Evolutionary conservation across 78 protist genomes (phyloP).

Genomic region (Dictyostelium capitatum): DNA sequence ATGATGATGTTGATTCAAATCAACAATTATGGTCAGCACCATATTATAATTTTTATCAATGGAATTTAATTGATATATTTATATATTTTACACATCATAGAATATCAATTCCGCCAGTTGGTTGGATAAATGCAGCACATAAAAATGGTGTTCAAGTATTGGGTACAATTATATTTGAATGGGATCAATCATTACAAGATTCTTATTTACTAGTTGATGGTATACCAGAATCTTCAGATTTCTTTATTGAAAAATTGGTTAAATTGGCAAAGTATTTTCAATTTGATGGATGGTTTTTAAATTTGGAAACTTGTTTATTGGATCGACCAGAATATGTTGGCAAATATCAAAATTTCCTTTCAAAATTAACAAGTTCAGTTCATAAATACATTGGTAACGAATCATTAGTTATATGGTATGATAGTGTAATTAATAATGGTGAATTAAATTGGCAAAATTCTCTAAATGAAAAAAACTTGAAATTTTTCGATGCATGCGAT

Average conservation of each 20-base stretch:
- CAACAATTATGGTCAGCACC: neutral
- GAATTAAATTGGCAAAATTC: conserved; percentile 89
- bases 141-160: conserved; percentile 73
- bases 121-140: conserved; percentile 87
- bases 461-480: conserved; percentile 77
- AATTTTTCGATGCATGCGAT: conserved; percentile 82
- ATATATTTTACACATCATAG: conserved; percentile 92
- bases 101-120: conserved; percentile 91
- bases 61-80: conserved; percentile 87
- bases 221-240: neutral
- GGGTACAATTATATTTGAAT: conserved; percentile 94
- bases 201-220: conserved; percentile 1
- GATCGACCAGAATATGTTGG: neutral
- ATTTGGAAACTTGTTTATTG: conserved; percentile 82
- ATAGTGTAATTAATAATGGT: conserved; percentile 82
- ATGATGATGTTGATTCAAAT: neutral
- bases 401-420: conserved; percentile 87
- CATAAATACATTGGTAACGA: neutral
- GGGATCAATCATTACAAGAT: conserved; percentile 85
- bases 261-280: conserved; percentile 50
- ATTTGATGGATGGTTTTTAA: conserved; percentile 95
- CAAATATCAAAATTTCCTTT: neutral
- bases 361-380: neutral
- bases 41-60: conserved; percentile 26
- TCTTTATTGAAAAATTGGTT: conserved; percentile 8